Evolutionary conservation across 345 rosid species (phyloP).

Genomic region (Nephelium lappaceum): DNA sequence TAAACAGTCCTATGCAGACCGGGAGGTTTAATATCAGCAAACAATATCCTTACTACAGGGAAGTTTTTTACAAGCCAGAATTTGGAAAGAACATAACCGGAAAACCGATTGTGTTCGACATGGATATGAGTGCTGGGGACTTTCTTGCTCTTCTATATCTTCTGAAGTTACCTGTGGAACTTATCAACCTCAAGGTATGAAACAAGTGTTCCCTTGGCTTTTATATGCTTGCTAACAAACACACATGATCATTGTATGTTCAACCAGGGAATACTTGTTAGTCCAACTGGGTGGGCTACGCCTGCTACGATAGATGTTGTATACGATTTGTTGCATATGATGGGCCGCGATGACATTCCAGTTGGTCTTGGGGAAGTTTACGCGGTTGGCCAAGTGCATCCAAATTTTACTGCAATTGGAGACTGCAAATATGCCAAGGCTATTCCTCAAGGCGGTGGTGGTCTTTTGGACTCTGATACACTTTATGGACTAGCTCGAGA

Average conservation of each 20-base stretch:
- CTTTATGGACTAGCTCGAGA: slow-evolving; percentile 84
- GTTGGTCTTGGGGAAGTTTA: slow-evolving; percentile 77
- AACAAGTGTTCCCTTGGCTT: not conserved
- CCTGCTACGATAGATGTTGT: slow-evolving; percentile 85
- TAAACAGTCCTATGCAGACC: slow-evolving; percentile 54
- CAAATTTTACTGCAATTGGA: slow-evolving; percentile 49
- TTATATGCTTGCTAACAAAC: too few species aligned
- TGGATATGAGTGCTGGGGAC: slow-evolving; percentile 42
- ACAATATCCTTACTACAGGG: slow-evolving; percentile 70
- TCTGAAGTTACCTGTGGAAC: slow-evolving; percentile 74
- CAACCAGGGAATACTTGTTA: slow-evolving; percentile 74
- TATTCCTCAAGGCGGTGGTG: slow-evolving; percentile 83
- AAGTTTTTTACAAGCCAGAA: slow-evolving; percentile 64
- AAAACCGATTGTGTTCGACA: slow-evolving; percentile 80
- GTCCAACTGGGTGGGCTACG: slow-evolving; percentile 93
- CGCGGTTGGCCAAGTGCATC: slow-evolving; percentile 69
- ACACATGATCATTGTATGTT: not conserved
- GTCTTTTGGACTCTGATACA: slow-evolving; percentile 84
- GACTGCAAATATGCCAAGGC: slow-evolving; percentile 75
- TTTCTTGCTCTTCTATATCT: slow-evolving; percentile 58
- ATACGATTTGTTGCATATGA: slow-evolving; percentile 92
- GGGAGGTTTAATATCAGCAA: slow-evolving; percentile 74
- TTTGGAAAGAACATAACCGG: slow-evolving; percentile 52
- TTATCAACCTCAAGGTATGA: slow-evolving; percentile 68
- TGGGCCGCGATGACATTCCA: slow-evolving; percentile 96